A percentile compares a stretch with the other conserved stretches of the same genome.
phyloP scores from a whole-genome alignment of 164 flowering plant genomes.

The Kingdonia uniflora region DNA sequence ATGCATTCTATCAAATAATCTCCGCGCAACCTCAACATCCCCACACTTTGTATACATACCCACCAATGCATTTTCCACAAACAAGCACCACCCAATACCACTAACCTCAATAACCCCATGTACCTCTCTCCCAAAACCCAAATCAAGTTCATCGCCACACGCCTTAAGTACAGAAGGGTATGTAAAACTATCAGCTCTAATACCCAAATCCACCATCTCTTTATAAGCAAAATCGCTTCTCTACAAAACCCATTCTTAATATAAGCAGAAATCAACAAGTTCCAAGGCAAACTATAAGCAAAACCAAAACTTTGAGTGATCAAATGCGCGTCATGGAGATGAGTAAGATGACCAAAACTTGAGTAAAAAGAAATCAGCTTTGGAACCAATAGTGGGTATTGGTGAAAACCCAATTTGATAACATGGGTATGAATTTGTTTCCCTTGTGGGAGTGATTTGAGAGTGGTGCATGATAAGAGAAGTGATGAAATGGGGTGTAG shows the following conservation, averaged over 20 bases:
- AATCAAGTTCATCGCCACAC: slow-evolving; percentile 36
- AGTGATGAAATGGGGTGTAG: too few species aligned
- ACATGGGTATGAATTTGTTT: too few species aligned
- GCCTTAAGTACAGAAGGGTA: slow-evolving; percentile 58
- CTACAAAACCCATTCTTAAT: slow-evolving; percentile 22
- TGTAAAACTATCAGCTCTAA: slow-evolving; percentile 42
- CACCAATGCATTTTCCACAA: slow-evolving; percentile 47
- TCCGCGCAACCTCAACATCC: slow-evolving; percentile 23
- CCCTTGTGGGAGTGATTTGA: too few species aligned
- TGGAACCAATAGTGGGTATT: too few species aligned
- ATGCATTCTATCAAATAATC: slow-evolving; percentile 42
- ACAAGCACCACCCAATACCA: slow-evolving; percentile 21
- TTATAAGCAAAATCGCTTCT: slow-evolving; percentile 32
- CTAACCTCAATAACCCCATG: slow-evolving; percentile 22
- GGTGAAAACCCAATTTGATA: too few species aligned
- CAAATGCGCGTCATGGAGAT: too few species aligned
- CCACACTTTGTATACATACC: slow-evolving; percentile 51
- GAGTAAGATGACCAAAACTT: too few species aligned
- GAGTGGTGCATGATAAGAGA: too few species aligned
- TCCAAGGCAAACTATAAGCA: too few species aligned
- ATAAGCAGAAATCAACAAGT: too few species aligned
- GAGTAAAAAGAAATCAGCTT: too few species aligned
- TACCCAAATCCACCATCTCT: slow-evolving; percentile 29
- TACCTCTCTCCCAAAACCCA: slow-evolving; percentile 32
- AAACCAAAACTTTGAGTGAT: too few species aligned